Conservation (phyloP, 306 rosid genomes). For the Hippophae gyantsensis region DNA sequence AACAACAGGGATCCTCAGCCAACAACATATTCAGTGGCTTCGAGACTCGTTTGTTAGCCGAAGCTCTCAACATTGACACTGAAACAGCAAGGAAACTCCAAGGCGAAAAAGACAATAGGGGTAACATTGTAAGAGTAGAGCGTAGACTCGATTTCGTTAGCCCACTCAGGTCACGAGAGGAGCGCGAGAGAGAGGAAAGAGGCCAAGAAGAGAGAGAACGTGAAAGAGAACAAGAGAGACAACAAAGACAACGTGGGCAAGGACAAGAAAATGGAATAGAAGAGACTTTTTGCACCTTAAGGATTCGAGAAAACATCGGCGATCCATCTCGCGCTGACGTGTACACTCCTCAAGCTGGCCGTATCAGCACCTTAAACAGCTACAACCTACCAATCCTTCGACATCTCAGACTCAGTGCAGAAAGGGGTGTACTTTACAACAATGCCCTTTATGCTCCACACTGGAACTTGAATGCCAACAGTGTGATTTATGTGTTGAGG, state of each 20-base stretch:
- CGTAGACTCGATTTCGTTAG: slow-evolving; percentile 23
- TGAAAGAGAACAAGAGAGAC: slow-evolving; percentile 1
- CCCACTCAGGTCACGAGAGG: slow-evolving; percentile 20
- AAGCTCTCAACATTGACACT: slow-evolving; percentile 19
- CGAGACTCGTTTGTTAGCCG: slow-evolving; percentile 19
- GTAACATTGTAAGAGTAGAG: slow-evolving; percentile 32
- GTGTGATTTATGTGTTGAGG: slow-evolving; percentile 27
- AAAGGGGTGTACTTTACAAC: slow-evolving; percentile 12
- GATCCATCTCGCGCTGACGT: slow-evolving; percentile 17
- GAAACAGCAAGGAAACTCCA: slow-evolving; percentile 27
- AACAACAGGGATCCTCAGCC: background rate
- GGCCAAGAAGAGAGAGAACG: background rate
- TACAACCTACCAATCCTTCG: slow-evolving; percentile 23
- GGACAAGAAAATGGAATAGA: slow-evolving; percentile 15
- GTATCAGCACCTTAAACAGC: slow-evolving; percentile 21
- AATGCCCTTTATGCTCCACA: slow-evolving; percentile 47
- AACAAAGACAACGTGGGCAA: background rate
- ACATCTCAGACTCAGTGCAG: slow-evolving; percentile 20
- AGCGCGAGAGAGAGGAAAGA: background rate
- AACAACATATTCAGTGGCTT: slow-evolving; percentile 44
- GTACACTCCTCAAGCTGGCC: slow-evolving; percentile 26
- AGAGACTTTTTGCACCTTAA: slow-evolving; percentile 23
- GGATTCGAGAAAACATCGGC: slow-evolving; percentile 20
- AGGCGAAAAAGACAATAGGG: slow-evolving; percentile 21
- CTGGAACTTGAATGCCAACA: slow-evolving; percentile 48